A percentile compares a stretch with the other conserved stretches of the same genome.
phyloP scores from a whole-genome alignment of 192 early-diverging fungal species.

The Haplosporangium gracile region DNA sequence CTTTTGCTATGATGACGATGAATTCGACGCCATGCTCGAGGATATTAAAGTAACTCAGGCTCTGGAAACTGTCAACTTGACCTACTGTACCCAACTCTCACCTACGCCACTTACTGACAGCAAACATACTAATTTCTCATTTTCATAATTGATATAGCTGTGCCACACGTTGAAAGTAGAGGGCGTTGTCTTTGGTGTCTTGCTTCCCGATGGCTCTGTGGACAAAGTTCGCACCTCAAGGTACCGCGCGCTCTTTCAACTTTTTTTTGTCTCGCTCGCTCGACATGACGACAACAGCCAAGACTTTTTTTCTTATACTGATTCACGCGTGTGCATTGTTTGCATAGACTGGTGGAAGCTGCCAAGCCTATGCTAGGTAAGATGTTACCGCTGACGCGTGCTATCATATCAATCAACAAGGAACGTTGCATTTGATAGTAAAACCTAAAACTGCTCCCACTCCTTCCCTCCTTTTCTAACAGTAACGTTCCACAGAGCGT shows the following conservation, averaged over 20 bases:
- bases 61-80: no score
- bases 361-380: constrained; percentile 64
- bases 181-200: constrained; percentile 76
- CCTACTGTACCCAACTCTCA: no score
- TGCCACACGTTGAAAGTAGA: constrained; percentile 42
- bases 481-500: constrained; percentile 81
- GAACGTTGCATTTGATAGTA: neutral
- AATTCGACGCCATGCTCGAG: constrained; percentile 63
- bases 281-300: neutral
- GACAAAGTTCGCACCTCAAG: constrained; percentile 62
- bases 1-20: constrained; percentile 66
- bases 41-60: constrained; percentile 49
- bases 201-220: constrained; percentile 66
- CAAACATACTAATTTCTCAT: no score
- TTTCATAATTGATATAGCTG: neutral
- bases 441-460: neutral
- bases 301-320: neutral
- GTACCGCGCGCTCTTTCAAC: constrained; percentile 13
- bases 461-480: neutral
- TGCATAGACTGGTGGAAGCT: constrained; percentile 59
- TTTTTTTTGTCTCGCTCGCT: neutral
- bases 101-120: no score
- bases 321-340: neutral
- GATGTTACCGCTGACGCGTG: neutral
- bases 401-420: neutral